Conservation (phyloP, 768 basidiomycete species). For the Xerocomellus dryophilus region DNA sequence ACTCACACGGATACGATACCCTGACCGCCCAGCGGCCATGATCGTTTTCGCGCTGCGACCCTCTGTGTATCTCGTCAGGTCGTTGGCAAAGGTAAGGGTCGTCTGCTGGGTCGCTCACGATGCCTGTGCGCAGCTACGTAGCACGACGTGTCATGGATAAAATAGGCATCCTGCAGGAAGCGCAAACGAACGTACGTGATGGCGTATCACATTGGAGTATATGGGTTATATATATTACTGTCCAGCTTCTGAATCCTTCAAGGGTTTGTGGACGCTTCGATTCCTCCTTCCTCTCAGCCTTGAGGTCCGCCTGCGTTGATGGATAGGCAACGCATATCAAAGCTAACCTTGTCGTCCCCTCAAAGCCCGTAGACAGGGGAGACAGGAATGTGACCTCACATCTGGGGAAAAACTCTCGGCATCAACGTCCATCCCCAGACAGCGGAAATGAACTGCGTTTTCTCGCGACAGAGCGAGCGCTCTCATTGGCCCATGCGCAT, state of each 20-base stretch:
- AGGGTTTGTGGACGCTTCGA: not conserved
- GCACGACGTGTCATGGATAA: not conserved
- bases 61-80: not conserved
- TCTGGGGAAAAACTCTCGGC: not conserved
- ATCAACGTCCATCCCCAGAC: not conserved
- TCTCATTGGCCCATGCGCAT: not conserved
- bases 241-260: not conserved
- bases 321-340: not conserved
- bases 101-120: not conserved
- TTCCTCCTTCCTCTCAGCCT: not conserved
- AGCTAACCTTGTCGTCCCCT: conserved; percentile 8
- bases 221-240: not conserved
- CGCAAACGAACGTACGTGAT: not conserved
- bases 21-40: no score
- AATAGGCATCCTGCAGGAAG: not conserved
- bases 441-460: not conserved
- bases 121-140: no score
- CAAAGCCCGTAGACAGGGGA: not conserved
- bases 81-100: not conserved
- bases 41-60: not conserved
- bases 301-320: conserved; percentile 15
- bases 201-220: conserved; percentile 1
- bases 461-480: not conserved
- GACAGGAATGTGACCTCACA: not conserved
- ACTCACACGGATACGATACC: no score